Conservation (phyloP, 805 yeast species). For the Blastobotrys mokoenaii region DNA sequence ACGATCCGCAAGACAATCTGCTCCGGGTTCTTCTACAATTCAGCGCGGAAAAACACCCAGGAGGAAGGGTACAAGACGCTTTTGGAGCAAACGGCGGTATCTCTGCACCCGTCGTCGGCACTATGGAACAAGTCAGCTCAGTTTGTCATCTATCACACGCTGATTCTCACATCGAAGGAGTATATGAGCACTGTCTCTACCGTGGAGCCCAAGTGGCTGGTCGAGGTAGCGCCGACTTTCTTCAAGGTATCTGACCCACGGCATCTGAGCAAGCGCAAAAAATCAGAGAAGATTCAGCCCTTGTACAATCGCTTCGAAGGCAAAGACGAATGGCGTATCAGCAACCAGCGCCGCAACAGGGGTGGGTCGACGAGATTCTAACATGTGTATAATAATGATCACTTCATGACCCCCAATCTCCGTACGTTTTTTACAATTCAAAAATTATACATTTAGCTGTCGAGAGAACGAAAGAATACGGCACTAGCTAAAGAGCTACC, state of each 20-base stretch:
- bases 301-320: conserved; percentile 51
- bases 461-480: background rate
- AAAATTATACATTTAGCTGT: background rate
- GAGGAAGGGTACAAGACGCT: conserved; percentile 38
- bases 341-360: conserved; percentile 32
- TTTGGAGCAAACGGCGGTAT: conserved; percentile 38
- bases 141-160: conserved; percentile 68
- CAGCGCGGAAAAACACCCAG: conserved; percentile 58
- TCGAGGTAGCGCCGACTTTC: conserved; percentile 67
- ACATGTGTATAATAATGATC: background rate
- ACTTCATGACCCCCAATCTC: too few species aligned
- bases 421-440: background rate
- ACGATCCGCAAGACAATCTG: conserved; percentile 46
- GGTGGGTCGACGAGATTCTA: too few species aligned
- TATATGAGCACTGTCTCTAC: conserved; percentile 75
- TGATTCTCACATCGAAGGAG: conserved; percentile 79
- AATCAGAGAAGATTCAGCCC: conserved; percentile 64
- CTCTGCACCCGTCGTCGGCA: conserved; percentile 80
- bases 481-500: background rate
- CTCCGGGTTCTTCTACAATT: conserved; percentile 62
- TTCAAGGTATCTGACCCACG: conserved; percentile 54
- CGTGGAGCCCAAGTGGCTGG: conserved; percentile 61
- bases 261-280: conserved; percentile 42
- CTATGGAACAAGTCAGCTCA: conserved; percentile 70
- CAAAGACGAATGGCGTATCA: conserved; percentile 71